phyloP scores from a whole-genome alignment of 257 asterid genomes.

The Dorcoceras hygrometricum region DNA sequence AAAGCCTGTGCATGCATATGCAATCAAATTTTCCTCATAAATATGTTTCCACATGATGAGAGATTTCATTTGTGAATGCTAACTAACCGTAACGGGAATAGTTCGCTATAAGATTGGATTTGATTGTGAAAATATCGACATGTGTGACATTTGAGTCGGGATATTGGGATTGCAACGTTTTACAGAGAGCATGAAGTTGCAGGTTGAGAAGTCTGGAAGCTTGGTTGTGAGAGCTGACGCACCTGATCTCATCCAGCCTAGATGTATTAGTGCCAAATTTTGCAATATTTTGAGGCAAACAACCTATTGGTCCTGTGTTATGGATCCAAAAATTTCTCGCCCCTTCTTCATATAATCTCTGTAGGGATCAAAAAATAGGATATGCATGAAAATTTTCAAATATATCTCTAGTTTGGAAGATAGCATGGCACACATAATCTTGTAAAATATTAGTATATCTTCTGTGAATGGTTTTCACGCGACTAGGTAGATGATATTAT shows the following conservation, averaged over 20 bases:
- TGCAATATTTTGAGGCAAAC: conserved; percentile 79
- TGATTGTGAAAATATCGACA: conserved; percentile 74
- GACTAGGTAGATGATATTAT: neutral
- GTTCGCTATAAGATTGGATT: conserved; percentile 75
- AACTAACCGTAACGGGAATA: conserved; percentile 77
- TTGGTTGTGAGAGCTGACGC: conserved; percentile 77
- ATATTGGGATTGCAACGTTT: conserved; percentile 70
- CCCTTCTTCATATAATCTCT: conserved; percentile 79
- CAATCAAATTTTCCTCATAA: neutral
- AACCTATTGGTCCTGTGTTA: conserved; percentile 92
- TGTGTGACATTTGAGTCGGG: conserved; percentile 62
- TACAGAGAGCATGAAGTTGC: conserved; percentile 71
- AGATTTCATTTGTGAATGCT: conserved; percentile 18
- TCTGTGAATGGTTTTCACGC: neutral
- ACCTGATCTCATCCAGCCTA: conserved; percentile 90
- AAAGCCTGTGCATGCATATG: conserved; percentile 51
- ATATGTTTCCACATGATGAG: neutral
- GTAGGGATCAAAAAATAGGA: conserved; percentile 19
- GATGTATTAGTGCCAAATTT: conserved; percentile 78
- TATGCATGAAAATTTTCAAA: neutral
- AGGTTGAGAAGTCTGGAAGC: conserved; percentile 80
- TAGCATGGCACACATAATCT: neutral
- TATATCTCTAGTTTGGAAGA: neutral
- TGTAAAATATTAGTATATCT: neutral
- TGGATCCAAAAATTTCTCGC: conserved; percentile 89